Base-by-base conservation (phyloP, 306 rosid genomes). In the Neltuma alba region DNA sequence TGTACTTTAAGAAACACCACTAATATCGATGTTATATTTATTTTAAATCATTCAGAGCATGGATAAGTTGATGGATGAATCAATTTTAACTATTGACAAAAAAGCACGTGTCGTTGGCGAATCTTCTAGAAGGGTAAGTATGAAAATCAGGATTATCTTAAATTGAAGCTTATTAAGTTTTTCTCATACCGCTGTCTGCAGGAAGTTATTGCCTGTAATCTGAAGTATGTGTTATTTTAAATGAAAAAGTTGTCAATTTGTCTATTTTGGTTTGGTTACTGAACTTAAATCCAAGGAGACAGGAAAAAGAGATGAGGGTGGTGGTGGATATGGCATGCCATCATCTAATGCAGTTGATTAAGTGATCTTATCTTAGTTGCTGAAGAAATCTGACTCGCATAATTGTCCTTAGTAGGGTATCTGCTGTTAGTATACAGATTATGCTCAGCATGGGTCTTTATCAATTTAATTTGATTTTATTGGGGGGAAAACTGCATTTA, bases 41-140 rank as follows among this genome's bases (percentile, higher is more conserved):
- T 31, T 64, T 75, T 69, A 61, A 75, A 72, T 78, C 68, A 33
- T 85, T 85, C 91, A 95, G 99, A 88, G 96, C 82, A 84, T 91
- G 91, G 87, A 76, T 7, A 88, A 82, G 61, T 79, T 95, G 48
- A 77, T 89, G 58, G 88, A 83, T 69, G 81, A 37, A 76, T 78
- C 94, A 40, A 54, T 50, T 31, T 57, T 16, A 41, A 34, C 76
- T 34, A 78, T 58, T 16, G 92, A 81, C 76, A 78, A 83, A 85
- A 38, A 73, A 79, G 83, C 75, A 44, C 68, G 71, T 81, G 85
- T 63, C 76, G 71, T 57, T 30, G 38, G 61, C 80, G 84, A 81
- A 79, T 83, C 90, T 67, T 73, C 81, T 61, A 70, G 69, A 70
- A 74, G 78, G 89, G 98, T 94, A 65, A 85, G 97, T 83, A 65